Conservation (phyloP, 495 filamentous ascomycete genomes). For the Penicillium psychrofluorescens region DNA sequence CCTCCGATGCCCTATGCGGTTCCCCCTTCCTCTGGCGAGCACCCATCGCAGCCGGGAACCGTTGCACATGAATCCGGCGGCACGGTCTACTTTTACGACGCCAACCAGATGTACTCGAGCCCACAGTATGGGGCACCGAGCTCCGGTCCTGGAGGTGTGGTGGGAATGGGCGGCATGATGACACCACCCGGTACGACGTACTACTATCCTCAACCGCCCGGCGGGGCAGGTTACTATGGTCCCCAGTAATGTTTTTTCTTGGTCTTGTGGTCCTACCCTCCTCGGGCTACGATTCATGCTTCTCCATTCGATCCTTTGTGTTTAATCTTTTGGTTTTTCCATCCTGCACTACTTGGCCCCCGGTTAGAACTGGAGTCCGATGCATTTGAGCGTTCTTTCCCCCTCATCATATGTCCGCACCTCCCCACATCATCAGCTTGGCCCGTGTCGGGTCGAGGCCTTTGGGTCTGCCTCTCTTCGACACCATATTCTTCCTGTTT, state of each 20-base stretch:
- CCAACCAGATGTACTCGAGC: constrained; percentile 55
- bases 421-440: constrained; percentile 7
- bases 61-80: constrained; percentile 90
- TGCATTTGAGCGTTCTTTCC: constrained; percentile 37
- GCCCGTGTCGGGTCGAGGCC: constrained; percentile 9
- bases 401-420: constrained; percentile 14
- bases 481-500: constrained; percentile 6
- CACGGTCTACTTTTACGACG: constrained; percentile 91
- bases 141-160: constrained; percentile 47
- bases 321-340: constrained; percentile 2
- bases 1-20: constrained; percentile 37
- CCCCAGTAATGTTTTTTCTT: constrained; percentile 37
- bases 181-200: constrained; percentile 62
- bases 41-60: constrained; percentile 52
- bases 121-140: constrained; percentile 42
- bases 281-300: constrained; percentile 3
- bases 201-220: constrained; percentile 59
- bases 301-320: constrained; percentile 3
- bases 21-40: constrained; percentile 37
- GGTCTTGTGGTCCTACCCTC: constrained; percentile 3
- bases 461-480: too few relatives aligned
- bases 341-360: constrained; percentile 1
- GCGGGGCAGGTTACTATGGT: constrained; percentile 49
- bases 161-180: constrained; percentile 77
- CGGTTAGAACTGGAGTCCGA: constrained; percentile 22